These are phyloP conservation scores for Pyrenula massariospora DNA, from an alignment of 495 filamentous ascomycete genomes.

Conservation along the genomic window DNA sequence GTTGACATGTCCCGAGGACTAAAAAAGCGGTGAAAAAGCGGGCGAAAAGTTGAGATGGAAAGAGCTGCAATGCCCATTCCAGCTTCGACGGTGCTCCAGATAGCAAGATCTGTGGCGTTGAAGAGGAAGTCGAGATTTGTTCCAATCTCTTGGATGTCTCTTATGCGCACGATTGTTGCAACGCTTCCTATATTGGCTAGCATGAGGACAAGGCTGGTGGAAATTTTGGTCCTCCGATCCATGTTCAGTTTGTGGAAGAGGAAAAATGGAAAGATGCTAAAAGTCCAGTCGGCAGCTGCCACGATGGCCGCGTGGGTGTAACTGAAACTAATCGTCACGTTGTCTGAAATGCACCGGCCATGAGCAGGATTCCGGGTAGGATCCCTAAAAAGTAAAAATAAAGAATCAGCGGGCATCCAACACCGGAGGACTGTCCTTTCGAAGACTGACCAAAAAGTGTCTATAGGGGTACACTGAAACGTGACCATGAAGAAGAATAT, in stretches of 20 bases:
- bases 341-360: constrained; percentile 24
- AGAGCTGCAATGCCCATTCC: constrained; percentile 33
- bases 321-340: constrained; percentile 28
- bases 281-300: constrained; percentile 27
- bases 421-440: no score
- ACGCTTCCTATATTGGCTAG: constrained; percentile 21
- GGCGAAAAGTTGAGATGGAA: constrained; percentile 34
- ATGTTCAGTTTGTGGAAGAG: constrained; percentile 25
- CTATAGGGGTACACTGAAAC: constrained; percentile 28
- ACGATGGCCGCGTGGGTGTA: constrained; percentile 31
- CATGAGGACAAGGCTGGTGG: background rate
- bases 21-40: constrained; percentile 20
- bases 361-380: constrained; percentile 8
- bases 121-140: constrained; percentile 26
- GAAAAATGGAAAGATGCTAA: constrained; percentile 27
- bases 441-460: constrained; percentile 35
- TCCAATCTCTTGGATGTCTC: constrained; percentile 24
- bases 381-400: no score
- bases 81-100: constrained; percentile 33
- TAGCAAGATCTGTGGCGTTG: constrained; percentile 27
- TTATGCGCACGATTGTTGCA: constrained; percentile 28
- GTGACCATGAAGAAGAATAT: constrained; percentile 30
- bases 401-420: no score
- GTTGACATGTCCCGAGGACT: background rate
- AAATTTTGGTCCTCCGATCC: constrained; percentile 20